phyloP scores from a whole-genome alignment of 1,139 yeast species.

The Yamadazyma taylorii region DNA sequence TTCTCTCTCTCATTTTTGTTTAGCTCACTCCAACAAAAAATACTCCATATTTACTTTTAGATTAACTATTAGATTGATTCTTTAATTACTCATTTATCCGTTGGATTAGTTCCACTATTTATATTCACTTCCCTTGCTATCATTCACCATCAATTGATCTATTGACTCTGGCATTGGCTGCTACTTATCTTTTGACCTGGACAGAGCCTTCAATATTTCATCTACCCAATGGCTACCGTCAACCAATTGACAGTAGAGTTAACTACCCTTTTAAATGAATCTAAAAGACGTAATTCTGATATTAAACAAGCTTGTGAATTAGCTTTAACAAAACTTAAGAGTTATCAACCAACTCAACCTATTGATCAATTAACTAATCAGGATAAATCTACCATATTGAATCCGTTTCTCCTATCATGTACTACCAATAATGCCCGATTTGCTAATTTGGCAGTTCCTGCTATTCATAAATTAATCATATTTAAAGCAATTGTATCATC shows the following conservation, averaged over 20 bases:
- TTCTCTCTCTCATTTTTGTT: too few species aligned
- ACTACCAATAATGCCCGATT: slow-evolving; percentile 73
- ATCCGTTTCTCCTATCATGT: slow-evolving; percentile 75
- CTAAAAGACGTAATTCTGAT: slow-evolving; percentile 68
- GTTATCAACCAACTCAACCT: slow-evolving; percentile 18
- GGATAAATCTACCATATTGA: slow-evolving; percentile 52
- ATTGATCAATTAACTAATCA: slow-evolving; percentile 27
- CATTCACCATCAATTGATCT: too few species aligned
- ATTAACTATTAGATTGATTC: background rate
- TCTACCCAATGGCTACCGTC: slow-evolving; percentile 32
- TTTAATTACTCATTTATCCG: too few species aligned
- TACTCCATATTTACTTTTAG: too few species aligned
- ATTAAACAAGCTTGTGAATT: slow-evolving; percentile 66
- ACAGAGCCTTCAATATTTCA: too few species aligned
- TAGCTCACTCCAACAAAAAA: too few species aligned
- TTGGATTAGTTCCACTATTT: too few species aligned
- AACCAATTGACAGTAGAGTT: slow-evolving; percentile 58
- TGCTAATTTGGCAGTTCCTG: slow-evolving; percentile 68
- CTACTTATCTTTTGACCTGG: too few species aligned
- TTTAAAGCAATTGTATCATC: slow-evolving; percentile 48
- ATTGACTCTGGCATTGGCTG: too few species aligned
- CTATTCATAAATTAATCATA: slow-evolving; percentile 59
- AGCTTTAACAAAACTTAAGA: slow-evolving; percentile 51
- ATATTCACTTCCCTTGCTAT: too few species aligned
- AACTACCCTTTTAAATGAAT: slow-evolving; percentile 58